Evolutionary conservation across 441 rosid genomes (phyloP).

Genomic region (Adansonia gregorii): DNA sequence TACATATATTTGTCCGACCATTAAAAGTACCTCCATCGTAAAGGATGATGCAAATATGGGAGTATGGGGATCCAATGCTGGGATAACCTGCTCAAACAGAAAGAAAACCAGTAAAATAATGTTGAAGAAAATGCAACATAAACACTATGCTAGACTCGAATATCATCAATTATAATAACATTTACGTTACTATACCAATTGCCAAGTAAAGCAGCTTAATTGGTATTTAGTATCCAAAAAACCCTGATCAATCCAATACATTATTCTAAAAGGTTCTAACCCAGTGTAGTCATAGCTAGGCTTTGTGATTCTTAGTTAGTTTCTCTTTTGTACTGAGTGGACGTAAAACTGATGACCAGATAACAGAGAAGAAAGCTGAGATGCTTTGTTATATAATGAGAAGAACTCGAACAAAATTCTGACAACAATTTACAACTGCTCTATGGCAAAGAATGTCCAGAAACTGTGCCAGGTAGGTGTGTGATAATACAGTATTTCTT

Average conservation of each 20-base stretch:
- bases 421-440: background rate
- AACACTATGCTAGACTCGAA: background rate
- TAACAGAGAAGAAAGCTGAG: background rate
- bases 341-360: conserved; percentile 3
- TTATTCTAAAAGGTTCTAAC: conserved; percentile 1
- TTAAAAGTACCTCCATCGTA: conserved; percentile 82
- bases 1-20: conserved; percentile 1
- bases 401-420: background rate
- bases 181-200: background rate
- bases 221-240: background rate
- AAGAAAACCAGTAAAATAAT: conserved; percentile 16
- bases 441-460: background rate
- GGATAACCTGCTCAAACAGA: conserved; percentile 71
- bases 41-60: conserved; percentile 95
- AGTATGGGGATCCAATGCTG: conserved; percentile 79
- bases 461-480: background rate
- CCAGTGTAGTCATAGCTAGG: background rate
- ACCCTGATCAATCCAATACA: background rate
- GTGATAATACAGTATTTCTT: background rate
- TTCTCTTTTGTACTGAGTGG: background rate
- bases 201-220: conserved; percentile 9
- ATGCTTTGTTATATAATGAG: background rate
- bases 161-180: background rate
- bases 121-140: conserved; percentile 3
- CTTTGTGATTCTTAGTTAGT: background rate